Evolutionary conservation across 1,139 yeast genomes (phyloP), one percentile per base, ranked within the genome.

Genomic region (Pichia sp.): DNA sequence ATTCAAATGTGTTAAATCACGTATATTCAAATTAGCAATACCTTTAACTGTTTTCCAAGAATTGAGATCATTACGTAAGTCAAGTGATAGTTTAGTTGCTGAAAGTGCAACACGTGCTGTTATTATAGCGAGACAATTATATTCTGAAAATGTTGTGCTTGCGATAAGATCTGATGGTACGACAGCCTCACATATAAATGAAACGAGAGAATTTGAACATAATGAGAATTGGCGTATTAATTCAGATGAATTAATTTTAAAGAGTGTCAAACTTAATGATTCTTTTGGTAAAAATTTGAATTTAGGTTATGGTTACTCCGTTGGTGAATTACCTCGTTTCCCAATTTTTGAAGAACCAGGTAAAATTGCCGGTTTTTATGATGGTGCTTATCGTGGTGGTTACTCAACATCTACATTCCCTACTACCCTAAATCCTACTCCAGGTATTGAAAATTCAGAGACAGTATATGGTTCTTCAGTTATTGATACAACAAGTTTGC

Each of bases 71-170:
- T 62, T 83, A 47, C 63, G 93, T 44, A 77, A 82, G 54, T 79
- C 86, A 3, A 73, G 78, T 19, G 93, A 83, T 55, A 82, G 81
- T 5, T 75, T 84, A 4, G 79, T 82, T 24, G 78, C 86, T 3
- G 93, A 83, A 57, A 83, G 89, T 2, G 91, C 91, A 1, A 82
- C 91, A 0, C 65, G 91, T 44, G 83, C 88, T 2, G 88, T 83
- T 15, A 79, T 82, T 15, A 79, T 82, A 6, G 72, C 82, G 25
- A 67, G 89, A 46, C 88, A 81, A 52, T 63, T 83, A 42, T 79
- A 77, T 52, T 60, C 71, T 23, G 79, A 82, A 36, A 67, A 71
- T 47, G 75, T 69, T 42, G 49, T 56, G 11, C 28, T 53, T 59
- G 74, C 51, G 2, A 60, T 74, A 34, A 62, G 80, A 44, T 74